Base-by-base conservation (phyloP, 306 rosid genomes). In the Hippophae rhamnoides region DNA sequence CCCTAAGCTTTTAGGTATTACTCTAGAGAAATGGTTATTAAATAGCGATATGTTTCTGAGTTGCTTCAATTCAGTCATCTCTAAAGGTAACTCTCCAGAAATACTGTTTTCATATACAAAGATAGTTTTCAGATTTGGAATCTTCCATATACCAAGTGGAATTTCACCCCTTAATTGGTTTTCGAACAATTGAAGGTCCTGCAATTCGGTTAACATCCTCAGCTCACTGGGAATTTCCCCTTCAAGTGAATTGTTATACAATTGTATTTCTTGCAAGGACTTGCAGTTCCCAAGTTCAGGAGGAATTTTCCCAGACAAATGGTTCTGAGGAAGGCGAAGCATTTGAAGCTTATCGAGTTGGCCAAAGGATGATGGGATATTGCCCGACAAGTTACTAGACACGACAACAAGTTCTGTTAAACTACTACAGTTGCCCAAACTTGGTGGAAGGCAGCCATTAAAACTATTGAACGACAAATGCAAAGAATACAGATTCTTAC, bases 111-210 rank as follows among this genome's bases (percentile, higher is more conserved):
- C 70, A 57, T 87, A 85, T 60, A 90, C 72, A 60, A 64, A 72
- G 68, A 90, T 54, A 48, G 78, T 26, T 71, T 81, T 44, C 43
- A 90, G 95, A 53, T 76, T 62, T 47, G 62, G 84, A 70, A 85
- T 87, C 87, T 85, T 90, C 98, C 98, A 90, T 10, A 90, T 62
- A 56, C 86, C 74, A 5, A 68, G 68, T 5, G 98, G 98, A 74
- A 90, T 85, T 72, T 85, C 83, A 43, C 98, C 98, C 0, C 54
- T 74, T 62, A 90, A 67, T 27, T 23, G 69, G 70, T 90, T 90
- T 5, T 69, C 47, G 52, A 77, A 85, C 72, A 87, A 61, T 43
- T 73, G 66, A 61, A 90, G 84, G 42, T 76, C 80, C 49, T 53
- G 13, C 31, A 90, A 66, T 57, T 73, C 12, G 56, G 72, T 67